Base-by-base conservation (phyloP, 2,329 filamentous ascomycete species). In the Fusarium buxicola region DNA sequence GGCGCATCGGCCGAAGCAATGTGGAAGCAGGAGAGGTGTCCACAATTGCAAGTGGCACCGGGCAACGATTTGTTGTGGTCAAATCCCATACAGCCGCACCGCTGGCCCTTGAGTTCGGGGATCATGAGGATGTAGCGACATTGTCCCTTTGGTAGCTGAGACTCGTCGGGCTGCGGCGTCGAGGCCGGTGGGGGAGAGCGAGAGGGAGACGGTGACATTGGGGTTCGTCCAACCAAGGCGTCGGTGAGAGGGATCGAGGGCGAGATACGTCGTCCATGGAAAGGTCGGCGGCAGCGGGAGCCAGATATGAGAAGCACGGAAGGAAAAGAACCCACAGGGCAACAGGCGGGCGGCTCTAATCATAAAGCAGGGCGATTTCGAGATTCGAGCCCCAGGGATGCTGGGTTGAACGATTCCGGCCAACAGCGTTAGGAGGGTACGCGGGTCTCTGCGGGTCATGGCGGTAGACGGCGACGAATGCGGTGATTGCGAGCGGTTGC, bases 21-120 rank as follows among this genome's bases (percentile, higher is more conserved):
- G 68, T 88, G 85, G 68, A 83, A 88, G 72, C 85, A 87, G 30
- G 85, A 83, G 49, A 86, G 79, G 69, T 88, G 85, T 7, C 85
- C 85, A 64, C 85, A 88, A 46, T 85, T 80, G 66, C 85, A 88
- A 16, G 76, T 80, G 49, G 83, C 82, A 32, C 84, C 81, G 1
- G 85, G 84, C 10, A 83, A 75, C n/a, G 76, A 71, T 46, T 76
- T 78, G 71, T 86, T 86, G 55, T 83, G 79, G 5, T 81, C 81
- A 72, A 88, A 88, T 58, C 81, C 78, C 59, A 84, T 82, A 66
- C 85, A 88, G 39, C 81, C 84, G 71, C 85, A 88, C 38, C 85
- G 82, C 55, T 85, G 79, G 47, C 85, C 84, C 65, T 82, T 84
- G 71, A 85, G 77, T 66, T 85, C 83, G 7, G 85, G 83, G 52